Evolutionary conservation across 176 grass and related monocot genomes (phyloP).

Genomic region (Poa pratensis): DNA sequence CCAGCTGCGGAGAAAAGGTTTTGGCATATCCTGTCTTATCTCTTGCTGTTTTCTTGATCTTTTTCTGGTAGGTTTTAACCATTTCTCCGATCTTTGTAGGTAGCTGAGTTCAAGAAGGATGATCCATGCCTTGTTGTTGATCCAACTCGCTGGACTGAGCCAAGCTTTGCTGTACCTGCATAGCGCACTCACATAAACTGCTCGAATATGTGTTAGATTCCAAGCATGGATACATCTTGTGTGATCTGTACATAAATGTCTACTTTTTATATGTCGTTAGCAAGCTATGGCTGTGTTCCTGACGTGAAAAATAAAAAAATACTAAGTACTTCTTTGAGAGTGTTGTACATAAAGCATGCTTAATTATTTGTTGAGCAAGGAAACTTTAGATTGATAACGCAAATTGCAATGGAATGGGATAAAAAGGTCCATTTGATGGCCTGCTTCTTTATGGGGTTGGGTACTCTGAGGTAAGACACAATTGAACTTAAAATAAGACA

Average conservation of each 20-base stretch:
- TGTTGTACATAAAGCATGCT: too few species aligned
- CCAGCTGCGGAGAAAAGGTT: slow-evolving; percentile 83
- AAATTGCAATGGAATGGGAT: too few species aligned
- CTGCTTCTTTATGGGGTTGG: too few species aligned
- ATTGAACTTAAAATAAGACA: too few species aligned
- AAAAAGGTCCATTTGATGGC: too few species aligned
- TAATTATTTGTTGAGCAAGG: too few species aligned
- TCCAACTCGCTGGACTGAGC: slow-evolving; percentile 63
- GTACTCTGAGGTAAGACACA: too few species aligned
- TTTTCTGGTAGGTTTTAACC: neutral
- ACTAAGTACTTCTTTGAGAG: too few species aligned
- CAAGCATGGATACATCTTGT: neutral
- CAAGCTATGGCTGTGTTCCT: too few species aligned
- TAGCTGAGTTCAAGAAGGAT: slow-evolving; percentile 84
- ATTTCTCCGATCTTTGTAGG: slow-evolving; percentile 47
- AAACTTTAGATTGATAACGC: too few species aligned
- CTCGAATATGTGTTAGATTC: neutral
- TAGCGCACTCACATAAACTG: slow-evolving; percentile 33
- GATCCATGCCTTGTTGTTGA: slow-evolving; percentile 86
- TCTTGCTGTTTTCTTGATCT: neutral
- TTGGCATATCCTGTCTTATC: neutral
- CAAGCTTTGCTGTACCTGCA: slow-evolving; percentile 83
- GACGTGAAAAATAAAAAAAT: too few species aligned
- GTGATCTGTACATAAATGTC: slow-evolving; percentile 29
- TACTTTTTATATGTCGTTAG: neutral